Evolutionary conservation across 805 yeast genomes (phyloP).

Genomic region (Saccharomycopsis guyanensis): DNA sequence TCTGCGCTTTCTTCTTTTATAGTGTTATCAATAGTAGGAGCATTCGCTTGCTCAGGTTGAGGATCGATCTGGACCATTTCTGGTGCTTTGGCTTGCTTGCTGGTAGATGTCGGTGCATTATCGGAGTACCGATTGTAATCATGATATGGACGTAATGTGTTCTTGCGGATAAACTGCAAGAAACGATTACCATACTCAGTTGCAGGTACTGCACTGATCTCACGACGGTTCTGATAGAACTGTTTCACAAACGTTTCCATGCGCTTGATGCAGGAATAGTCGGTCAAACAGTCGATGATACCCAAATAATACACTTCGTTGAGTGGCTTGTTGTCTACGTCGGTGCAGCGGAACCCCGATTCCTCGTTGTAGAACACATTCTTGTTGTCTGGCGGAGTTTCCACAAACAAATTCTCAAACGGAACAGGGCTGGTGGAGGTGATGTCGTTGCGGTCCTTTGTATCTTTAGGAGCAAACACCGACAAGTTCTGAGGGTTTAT

Average conservation of each 20-base stretch:
- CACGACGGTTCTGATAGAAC: conserved; percentile 55
- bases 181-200: conserved; percentile 85
- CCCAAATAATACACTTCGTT: conserved; percentile 74
- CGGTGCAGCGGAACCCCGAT: conserved; percentile 78
- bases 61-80: background rate
- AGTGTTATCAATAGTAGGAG: too few relatives aligned
- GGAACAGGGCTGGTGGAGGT: conserved; percentile 40
- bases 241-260: conserved; percentile 84
- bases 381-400: background rate
- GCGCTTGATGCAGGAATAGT: conserved; percentile 62
- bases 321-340: conserved; percentile 50
- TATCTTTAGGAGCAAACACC: conserved; percentile 37
- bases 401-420: conserved; percentile 28
- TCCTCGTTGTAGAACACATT: conserved; percentile 60
- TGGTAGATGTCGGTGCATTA: background rate
- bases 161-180: conserved; percentile 50
- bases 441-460: conserved; percentile 23
- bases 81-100: background rate
- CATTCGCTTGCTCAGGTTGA: too few relatives aligned
- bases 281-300: conserved; percentile 87
- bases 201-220: conserved; percentile 88
- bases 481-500: conserved; percentile 32
- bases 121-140: background rate
- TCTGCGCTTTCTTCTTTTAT: too few relatives aligned
- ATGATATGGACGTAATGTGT: background rate